Evolutionary conservation across 1,139 yeast species (phyloP).

Genomic region (Debaryomyces sp.): DNA sequence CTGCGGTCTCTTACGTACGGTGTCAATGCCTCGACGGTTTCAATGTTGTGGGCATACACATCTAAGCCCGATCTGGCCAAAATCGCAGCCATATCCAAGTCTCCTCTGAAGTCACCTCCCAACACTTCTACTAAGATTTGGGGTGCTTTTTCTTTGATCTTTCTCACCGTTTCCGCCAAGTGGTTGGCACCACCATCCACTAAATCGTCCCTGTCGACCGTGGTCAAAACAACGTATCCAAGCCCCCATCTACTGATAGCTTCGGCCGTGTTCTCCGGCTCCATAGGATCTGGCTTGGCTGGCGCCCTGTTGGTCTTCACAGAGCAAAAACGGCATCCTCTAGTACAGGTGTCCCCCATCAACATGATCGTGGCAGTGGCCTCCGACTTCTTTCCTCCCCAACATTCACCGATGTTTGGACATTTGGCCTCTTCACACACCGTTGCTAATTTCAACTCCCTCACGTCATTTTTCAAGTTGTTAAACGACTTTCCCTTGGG

Average conservation of each 20-base stretch:
- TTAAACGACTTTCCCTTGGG: conserved; percentile 89
- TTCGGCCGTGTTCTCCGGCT: conserved; percentile 97
- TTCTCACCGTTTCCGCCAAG: conserved; percentile 81
- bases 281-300: conserved; percentile 88
- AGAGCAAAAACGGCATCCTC: conserved; percentile 97
- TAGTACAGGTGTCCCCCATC: conserved; percentile 96
- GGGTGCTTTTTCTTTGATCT: conserved; percentile 86
- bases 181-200: conserved; percentile 93
- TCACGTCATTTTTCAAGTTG: conserved; percentile 79
- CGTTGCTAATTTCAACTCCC: conserved; percentile 86
- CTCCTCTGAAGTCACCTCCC: conserved; percentile 95
- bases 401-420: conserved; percentile 98
- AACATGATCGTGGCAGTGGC: conserved; percentile 99
- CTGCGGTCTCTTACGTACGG: conserved; percentile 96
- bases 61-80: conserved; percentile 89
- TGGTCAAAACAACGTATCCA: conserved; percentile 95
- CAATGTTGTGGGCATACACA: conserved; percentile 96
- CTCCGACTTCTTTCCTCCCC: conserved; percentile 96
- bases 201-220: conserved; percentile 97
- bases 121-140: conserved; percentile 90
- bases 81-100: conserved; percentile 73
- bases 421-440: conserved; percentile 99
- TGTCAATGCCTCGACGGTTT: conserved; percentile 93
- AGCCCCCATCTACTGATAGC: conserved; percentile 98
- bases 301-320: conserved; percentile 93